Conservation (phyloP, 108 stramenopile species). For the Skeletonema potamos region DNA sequence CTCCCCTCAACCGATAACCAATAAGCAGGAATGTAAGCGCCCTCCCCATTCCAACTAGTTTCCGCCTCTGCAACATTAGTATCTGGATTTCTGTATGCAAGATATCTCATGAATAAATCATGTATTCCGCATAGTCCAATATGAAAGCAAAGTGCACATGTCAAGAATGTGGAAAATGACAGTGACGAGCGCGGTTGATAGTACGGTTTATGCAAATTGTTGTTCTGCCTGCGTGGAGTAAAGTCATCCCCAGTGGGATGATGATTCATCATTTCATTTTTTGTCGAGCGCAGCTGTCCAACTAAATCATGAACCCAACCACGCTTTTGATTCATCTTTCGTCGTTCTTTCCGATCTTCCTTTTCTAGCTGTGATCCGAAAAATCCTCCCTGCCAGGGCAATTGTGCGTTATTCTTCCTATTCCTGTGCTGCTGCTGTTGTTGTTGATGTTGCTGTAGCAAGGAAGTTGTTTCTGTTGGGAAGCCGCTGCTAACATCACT, state of each 20-base stretch:
- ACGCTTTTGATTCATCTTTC: conserved; percentile 21
- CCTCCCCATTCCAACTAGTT: conserved; percentile 51
- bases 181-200: not conserved
- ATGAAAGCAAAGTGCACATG: conserved; percentile 33
- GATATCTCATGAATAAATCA: conserved; percentile 44
- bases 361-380: conserved; percentile 45
- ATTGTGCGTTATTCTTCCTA: not conserved
- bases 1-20: conserved; percentile 45
- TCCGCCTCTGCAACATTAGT: conserved; percentile 11
- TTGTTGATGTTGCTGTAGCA: conserved; percentile 9
- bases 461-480: conserved; percentile 35
- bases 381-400: conserved; percentile 46
- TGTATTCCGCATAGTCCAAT: conserved; percentile 36
- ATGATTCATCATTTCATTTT: not conserved
- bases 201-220: not conserved
- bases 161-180: conserved; percentile 19
- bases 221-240: not conserved
- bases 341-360: conserved; percentile 39
- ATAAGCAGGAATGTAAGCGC: conserved; percentile 34
- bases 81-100: conserved; percentile 33
- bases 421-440: not conserved
- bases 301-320: conserved; percentile 28
- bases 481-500: conserved; percentile 1
- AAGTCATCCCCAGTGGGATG: conserved; percentile 36
- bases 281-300: not conserved